Conservation (phyloP, 768 basidiomycete genomes). For the Lyophyllum semitale region DNA sequence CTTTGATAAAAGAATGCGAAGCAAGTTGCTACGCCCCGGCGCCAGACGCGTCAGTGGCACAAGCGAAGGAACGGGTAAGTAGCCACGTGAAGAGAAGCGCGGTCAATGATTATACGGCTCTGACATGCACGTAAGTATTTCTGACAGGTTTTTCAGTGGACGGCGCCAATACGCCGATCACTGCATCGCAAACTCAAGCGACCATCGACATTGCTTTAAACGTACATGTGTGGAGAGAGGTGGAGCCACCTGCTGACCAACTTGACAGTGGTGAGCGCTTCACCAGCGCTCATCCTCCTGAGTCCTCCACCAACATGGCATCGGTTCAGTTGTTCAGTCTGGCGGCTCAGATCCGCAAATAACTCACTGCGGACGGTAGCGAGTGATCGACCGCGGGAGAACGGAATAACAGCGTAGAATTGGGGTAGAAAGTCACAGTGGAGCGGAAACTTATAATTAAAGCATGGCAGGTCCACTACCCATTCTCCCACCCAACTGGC, state of each 20-base stretch:
- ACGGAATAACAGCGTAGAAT: neutral
- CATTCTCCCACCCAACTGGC: neutral
- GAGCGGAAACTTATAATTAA: neutral
- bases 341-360: neutral
- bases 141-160: neutral
- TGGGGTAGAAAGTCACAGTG: no score
- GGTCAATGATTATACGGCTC: neutral
- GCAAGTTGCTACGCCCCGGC: no score
- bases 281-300: no score
- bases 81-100: neutral
- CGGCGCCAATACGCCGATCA: no score
- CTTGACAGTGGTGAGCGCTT: neutral
- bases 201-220: no score
- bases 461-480: neutral
- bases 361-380: no score
- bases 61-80: neutral
- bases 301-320: no score
- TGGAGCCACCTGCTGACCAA: neutral
- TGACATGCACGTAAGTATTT: neutral
- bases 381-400: conserved; percentile 4
- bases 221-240: no score
- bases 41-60: no score
- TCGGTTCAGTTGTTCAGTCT: neutral
- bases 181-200: no score
- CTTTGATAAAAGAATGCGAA: no score